These are phyloP conservation scores for Acacia concinna DNA, from an alignment of 331 rosid genomes.

Conservation along the genomic window DNA sequence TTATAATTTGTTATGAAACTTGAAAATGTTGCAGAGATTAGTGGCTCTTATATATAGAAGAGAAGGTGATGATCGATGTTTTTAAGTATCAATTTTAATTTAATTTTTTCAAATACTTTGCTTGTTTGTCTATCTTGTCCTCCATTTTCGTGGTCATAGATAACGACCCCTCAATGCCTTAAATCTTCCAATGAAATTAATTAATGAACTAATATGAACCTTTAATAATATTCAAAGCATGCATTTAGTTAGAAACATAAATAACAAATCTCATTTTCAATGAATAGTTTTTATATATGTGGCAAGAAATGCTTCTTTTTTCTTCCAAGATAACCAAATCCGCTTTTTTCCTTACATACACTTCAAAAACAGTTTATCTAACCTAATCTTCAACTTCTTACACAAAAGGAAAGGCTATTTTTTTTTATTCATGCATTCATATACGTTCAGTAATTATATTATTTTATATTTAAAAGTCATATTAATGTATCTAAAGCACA, in stretches of 20 bases:
- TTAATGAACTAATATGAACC: neutral
- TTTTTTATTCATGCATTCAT: neutral
- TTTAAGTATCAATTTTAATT: conserved; percentile 13
- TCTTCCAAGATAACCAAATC: neutral
- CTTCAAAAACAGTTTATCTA: neutral
- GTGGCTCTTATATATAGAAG: conserved; percentile 39
- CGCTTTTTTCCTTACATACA: neutral
- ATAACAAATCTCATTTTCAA: conserved; percentile 1
- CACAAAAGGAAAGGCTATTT: neutral
- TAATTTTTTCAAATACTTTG: conserved; percentile 2
- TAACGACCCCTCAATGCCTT: conserved; percentile 27
- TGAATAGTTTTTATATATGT: neutral
- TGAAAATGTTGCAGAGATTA: conserved; percentile 1
- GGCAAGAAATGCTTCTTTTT: neutral
- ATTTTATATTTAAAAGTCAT: neutral
- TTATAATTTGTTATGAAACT: conserved; percentile 12
- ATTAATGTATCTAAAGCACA: neutral
- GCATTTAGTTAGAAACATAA: conserved; percentile 12
- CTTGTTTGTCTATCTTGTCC: conserved; percentile 27
- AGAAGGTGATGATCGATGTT: conserved; percentile 7
- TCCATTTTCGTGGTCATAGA: neutral
- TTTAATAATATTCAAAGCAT: conserved; percentile 26
- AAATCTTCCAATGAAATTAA: neutral
- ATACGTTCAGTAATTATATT: neutral
- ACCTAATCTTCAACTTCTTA: neutral